Conservation (phyloP, 108 stramenopile genomes). For the Cyclotella cryptica region DNA sequence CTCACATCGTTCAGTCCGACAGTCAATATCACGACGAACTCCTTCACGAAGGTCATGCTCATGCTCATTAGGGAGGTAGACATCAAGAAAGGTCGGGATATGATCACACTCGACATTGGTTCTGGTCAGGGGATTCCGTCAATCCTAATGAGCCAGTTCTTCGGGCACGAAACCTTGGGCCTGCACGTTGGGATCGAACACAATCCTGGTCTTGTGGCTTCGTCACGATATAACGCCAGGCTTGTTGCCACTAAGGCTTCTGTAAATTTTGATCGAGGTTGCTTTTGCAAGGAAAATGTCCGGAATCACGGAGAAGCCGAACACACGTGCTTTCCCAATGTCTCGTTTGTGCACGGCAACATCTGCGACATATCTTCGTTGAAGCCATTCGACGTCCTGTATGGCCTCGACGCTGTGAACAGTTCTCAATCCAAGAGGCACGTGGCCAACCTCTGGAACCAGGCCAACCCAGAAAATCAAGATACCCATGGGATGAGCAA, state of each 20-base stretch:
- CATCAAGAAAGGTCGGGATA: background rate
- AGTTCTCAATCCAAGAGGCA: background rate
- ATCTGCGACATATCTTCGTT: background rate
- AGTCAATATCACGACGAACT: background rate
- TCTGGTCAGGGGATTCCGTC: background rate
- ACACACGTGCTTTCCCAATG: background rate
- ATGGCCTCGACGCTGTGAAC: background rate
- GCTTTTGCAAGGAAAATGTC: background rate
- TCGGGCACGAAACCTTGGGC: background rate
- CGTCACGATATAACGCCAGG: background rate
- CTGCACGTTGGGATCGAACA: background rate
- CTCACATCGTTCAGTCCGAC: background rate
- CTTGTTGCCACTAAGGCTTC: background rate
- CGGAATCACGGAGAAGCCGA: background rate
- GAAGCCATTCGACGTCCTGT: conserved; percentile 4
- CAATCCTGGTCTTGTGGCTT: background rate
- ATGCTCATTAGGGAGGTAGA: background rate
- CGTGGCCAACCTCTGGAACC: background rate
- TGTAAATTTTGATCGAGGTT: background rate
- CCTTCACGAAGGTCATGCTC: background rate
- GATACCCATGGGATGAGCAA: background rate
- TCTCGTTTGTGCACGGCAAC: background rate
- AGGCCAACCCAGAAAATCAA: background rate
- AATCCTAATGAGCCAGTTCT: background rate
- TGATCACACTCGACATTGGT: background rate